Evolutionary conservation across 2,329 filamentous ascomycete species (phyloP), one percentile per base, ranked within the genome.

Genomic region (Ophiocordyceps sinensis): DNA sequence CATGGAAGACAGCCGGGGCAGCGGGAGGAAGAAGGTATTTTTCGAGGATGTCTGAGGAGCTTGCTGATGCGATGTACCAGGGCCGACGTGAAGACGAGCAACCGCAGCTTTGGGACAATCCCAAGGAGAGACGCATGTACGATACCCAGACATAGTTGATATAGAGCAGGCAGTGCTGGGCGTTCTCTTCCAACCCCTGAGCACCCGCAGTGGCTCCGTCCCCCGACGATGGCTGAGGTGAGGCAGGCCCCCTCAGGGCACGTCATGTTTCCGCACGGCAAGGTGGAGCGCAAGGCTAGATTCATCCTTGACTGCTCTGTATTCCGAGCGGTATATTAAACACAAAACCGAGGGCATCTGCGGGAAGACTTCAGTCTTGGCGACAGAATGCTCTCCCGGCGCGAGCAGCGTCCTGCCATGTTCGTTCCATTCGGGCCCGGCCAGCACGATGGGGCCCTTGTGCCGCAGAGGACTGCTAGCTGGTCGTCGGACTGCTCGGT

Each of bases 261-360:
- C n/a, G 29, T 41, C 23, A 39, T 8, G 13, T 7, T 14, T 74
- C 74, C 77, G 77, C 77, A 77, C 73, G 75, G 75, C 75, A 70
- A 75, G 77, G 77, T 81, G 77, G 76, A 81, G 77, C 75, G 74
- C 76, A 81, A 81, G 77, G 77, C 73, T 75, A 80, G 77, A 77
- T 58, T 66, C 65, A 75, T 81, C 77, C 77, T 81, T 81, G 76
- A 70, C 64, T 68, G 71, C 75, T 79, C 73, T 80, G 77, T 81
- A 81, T 80, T 80, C 76, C 74, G 76, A 78, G 77, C 77, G 77
- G 75, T 74, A 81, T 46, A 81, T 70, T 47, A 65, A 66, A 73
- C 48, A 43, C 5, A 42, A 4, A 45, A 36, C 53, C 52, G 52
- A 53, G 43, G 48, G 45, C 43, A 50, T 48, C 44, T 47, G 42